Base-by-base conservation (phyloP, 2,329 filamentous ascomycete species). In the Ascochyta koolunga region DNA sequence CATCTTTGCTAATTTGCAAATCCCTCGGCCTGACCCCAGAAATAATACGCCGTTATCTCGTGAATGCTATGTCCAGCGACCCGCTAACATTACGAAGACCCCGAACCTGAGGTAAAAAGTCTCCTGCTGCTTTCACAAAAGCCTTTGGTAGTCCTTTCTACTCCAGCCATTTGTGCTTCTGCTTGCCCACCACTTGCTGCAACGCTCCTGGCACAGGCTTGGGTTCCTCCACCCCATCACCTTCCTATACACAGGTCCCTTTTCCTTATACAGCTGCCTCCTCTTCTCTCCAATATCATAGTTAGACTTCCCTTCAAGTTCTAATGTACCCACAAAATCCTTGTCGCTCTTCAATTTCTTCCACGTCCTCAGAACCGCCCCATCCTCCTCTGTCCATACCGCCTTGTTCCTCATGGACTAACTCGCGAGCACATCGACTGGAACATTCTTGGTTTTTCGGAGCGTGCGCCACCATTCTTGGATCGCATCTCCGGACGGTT, bases 311-410 rank as follows among this genome's bases (percentile, higher is more conserved):
- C 48, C 49, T 1, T 39, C n/a, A 19, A 50, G 44, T 3, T 10
- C 27, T n/a, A 50, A n/a, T 13, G 15, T 27, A 3, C 41, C 15
- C 9, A 41, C 27, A 37, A 58, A 37, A 7, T 51, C 39, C 6
- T 54, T 27, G 10, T 58, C 49, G 6, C 33, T 16, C 19, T 41
- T 40, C 1, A 29, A 25, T 6, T 46, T 27, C 8, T 51, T 33
- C 38, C 49, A 58, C 1, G 45, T 15, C 16, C 15, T 40, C 7
- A 60, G 9, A n/a, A 60, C 54, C 3, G 11, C 21, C 18, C 58
- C 58, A 10, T 60, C 50, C n/a, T 52, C 10, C 9, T 47, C 40
- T 5, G 24, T 48, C 31, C 50, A 60, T 1, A 18, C 1, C 0
- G 43, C 48, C 15, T 48, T 15, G 22, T 24, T 24, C 8, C 22